Conservation (phyloP, 2,329 filamentous ascomycete genomes). For the Passalora sequoiae region DNA sequence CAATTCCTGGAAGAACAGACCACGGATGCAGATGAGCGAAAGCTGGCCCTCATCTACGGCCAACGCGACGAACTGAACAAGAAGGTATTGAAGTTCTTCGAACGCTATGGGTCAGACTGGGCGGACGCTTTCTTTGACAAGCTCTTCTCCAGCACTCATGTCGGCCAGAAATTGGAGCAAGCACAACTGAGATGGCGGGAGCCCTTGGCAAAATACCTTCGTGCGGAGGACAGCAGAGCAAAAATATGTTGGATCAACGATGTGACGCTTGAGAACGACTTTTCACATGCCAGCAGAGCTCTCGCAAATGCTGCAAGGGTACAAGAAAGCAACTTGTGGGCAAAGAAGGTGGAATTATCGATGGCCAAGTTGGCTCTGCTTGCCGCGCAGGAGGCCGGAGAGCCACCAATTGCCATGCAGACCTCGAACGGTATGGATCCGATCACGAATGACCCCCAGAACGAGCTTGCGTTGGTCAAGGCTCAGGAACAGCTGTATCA, state of each 20-base stretch:
- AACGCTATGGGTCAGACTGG: conserved; percentile 61
- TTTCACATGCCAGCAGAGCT: conserved; percentile 64
- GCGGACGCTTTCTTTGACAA: conserved; percentile 75
- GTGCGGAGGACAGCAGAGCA: conserved; percentile 63
- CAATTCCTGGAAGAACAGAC: conserved; percentile 36
- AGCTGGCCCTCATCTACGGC: conserved; percentile 31
- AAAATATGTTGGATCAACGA: conserved; percentile 96
- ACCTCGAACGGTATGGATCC: conserved; percentile 8
- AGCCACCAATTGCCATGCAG: background rate
- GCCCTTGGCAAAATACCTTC: conserved; percentile 73
- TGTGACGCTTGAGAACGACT: conserved; percentile 69
- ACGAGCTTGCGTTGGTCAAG: conserved; percentile 60
- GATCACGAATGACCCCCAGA: conserved; percentile 3
- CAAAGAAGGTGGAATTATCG: conserved; percentile 86
- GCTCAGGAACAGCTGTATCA: conserved; percentile 75
- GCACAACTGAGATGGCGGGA: conserved; percentile 62
- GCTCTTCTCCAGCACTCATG: conserved; percentile 58
- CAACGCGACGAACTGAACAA: conserved; percentile 37
- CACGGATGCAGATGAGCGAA: conserved; percentile 10
- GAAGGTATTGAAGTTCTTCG: conserved; percentile 51
- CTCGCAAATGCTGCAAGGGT: conserved; percentile 65
- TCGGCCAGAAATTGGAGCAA: conserved; percentile 58
- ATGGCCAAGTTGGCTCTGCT: conserved; percentile 73
- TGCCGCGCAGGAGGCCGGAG: conserved; percentile 50
- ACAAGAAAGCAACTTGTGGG: conserved; percentile 78